A percentile compares a stretch with the other conserved stretches of the same genome.
Conservation (phyloP, 768 basidiomycete genomes). For the Xanthoconium stramineum region DNA sequence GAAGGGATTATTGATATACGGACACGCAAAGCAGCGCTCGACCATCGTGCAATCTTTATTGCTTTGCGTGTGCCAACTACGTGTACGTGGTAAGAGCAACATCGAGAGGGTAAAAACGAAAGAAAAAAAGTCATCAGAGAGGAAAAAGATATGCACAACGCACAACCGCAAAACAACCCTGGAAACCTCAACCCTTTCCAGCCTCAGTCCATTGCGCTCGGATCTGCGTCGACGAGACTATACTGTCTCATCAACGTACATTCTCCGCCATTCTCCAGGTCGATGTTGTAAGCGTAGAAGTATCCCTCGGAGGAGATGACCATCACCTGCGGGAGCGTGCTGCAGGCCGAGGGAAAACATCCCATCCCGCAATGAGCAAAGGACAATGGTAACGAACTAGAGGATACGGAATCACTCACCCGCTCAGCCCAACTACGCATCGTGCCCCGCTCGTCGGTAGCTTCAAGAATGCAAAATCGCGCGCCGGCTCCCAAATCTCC, state of each 20-base stretch:
- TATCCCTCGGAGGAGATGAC: constrained; percentile 94
- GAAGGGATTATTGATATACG: too few species aligned
- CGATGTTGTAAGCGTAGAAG: constrained; percentile 94
- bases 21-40: too few species aligned
- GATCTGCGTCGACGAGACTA: constrained; percentile 38
- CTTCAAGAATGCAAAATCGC: constrained; percentile 90
- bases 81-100: constrained; percentile 1
- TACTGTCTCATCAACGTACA: constrained; percentile 95
- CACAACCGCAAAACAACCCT: not conserved
- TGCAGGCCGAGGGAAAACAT: constrained; percentile 26
- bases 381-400: not conserved
- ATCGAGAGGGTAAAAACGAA: too few species aligned
- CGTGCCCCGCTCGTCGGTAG: constrained; percentile 75
- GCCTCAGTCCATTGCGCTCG: constrained; percentile 30
- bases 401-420: constrained; percentile 47
- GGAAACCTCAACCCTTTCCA: not conserved
- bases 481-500: constrained; percentile 95
- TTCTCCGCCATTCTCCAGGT: constrained; percentile 94
- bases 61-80: not conserved
- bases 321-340: constrained; percentile 95
- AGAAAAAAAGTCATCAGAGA: not conserved
- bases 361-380: too few species aligned
- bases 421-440: constrained; percentile 85
- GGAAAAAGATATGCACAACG: not conserved
- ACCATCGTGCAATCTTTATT: not conserved